Conservation (phyloP, 495 filamentous ascomycete species). For the Lentithecium fluviatile region DNA sequence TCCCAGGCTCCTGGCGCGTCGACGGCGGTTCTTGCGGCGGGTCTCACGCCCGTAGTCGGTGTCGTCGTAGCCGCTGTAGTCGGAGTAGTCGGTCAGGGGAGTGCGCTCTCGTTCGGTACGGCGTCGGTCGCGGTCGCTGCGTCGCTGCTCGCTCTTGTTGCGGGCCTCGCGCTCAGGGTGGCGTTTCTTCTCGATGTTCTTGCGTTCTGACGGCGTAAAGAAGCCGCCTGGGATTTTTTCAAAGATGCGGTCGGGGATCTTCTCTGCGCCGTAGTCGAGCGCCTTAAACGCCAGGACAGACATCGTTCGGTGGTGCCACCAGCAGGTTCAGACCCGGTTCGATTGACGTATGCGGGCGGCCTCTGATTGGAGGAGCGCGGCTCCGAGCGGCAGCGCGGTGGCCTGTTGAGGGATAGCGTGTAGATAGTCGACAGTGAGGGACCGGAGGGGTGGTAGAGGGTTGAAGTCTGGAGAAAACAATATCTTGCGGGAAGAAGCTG, state of each 20-base stretch:
- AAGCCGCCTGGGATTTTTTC: slow-evolving; percentile 43
- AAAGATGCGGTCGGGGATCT: slow-evolving; percentile 42
- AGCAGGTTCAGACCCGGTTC: slow-evolving; percentile 30
- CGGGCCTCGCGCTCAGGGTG: slow-evolving; percentile 1
- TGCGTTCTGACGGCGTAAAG: slow-evolving; percentile 38
- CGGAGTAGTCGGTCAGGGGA: slow-evolving; percentile 29
- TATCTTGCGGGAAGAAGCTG: not conserved
- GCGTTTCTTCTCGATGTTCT: slow-evolving; percentile 13
- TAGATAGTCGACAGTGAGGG: slow-evolving; percentile 1
- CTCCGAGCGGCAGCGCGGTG: not conserved
- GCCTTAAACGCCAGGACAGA: slow-evolving; percentile 33
- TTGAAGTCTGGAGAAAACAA: not conserved
- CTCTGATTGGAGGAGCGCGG: slow-evolving; percentile 27
- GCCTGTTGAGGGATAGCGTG: slow-evolving; percentile 15
- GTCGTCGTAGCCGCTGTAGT: slow-evolving; percentile 30
- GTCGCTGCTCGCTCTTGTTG: slow-evolving; percentile 18
- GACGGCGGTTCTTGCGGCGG: slow-evolving; percentile 11
- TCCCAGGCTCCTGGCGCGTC: slow-evolving; percentile 29
- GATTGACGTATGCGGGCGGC: slow-evolving; percentile 13
- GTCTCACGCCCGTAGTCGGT: slow-evolving; percentile 29
- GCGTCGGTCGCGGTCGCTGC: slow-evolving; percentile 12
- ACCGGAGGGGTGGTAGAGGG: not conserved
- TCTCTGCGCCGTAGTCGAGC: slow-evolving; percentile 38
- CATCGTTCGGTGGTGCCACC: slow-evolving; percentile 17
- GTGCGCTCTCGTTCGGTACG: slow-evolving; percentile 24